Conservation (phyloP, 768 basidiomycete genomes). For the Boletus sp. region DNA sequence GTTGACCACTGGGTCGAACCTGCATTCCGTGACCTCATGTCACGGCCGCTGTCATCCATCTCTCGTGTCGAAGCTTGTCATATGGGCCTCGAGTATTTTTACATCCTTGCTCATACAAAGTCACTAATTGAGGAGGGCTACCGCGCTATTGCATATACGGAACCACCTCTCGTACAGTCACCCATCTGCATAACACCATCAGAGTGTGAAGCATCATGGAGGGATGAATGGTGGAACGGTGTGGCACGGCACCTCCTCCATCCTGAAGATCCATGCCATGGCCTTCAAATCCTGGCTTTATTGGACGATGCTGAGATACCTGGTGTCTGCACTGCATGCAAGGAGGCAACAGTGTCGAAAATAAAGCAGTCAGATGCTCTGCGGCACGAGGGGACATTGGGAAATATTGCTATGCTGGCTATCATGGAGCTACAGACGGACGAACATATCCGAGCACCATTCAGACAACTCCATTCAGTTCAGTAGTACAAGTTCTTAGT, state of each 20-base stretch:
- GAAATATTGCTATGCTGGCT: background rate
- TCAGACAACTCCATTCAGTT: too few species aligned
- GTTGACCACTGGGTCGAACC: slow-evolving; percentile 10
- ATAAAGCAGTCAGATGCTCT: background rate
- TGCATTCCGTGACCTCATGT: slow-evolving; percentile 1
- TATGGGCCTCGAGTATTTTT: slow-evolving; percentile 4
- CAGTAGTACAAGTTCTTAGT: too few species aligned
- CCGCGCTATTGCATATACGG: background rate
- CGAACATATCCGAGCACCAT: background rate
- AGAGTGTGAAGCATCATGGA: too few species aligned
- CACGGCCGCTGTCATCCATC: background rate
- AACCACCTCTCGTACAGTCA: too few species aligned
- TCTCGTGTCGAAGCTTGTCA: background rate
- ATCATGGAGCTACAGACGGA: background rate
- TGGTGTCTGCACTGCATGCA: background rate
- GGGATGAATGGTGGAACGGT: slow-evolving; percentile 12
- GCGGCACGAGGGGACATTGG: accelerated
- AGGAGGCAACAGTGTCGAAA: background rate
- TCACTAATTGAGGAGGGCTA: background rate
- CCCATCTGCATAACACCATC: too few species aligned
- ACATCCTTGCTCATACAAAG: slow-evolving; percentile 2
- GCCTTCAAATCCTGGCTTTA: background rate
- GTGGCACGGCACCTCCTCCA: background rate
- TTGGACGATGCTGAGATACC: background rate
- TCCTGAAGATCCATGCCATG: background rate